Base-by-base conservation (phyloP, 192 early-diverging fungal genomes). In the Podila clonocystis region DNA sequence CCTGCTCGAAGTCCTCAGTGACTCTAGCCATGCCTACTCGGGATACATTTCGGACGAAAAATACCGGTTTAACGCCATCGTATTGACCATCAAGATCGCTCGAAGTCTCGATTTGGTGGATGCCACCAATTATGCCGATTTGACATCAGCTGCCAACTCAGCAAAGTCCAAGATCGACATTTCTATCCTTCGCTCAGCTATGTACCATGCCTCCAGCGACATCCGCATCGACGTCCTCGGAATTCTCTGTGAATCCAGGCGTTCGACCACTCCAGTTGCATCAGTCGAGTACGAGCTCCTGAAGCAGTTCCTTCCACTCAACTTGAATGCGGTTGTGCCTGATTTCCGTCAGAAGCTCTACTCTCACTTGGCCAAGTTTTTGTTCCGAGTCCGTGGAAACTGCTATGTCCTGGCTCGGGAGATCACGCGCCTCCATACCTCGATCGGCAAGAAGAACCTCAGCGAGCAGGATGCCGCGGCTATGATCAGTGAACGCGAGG, bases 291-390 rank as follows among this genome's bases (percentile, higher is more conserved):
- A 92, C n/a, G 72, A 84, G 0, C 77, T 94, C 62, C 58, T 97
- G 30, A 89, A 91, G 65, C 67, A 82, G 29, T 93, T 94, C 52
- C 77, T 97, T 29, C 84, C 86, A 0, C 88, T 91, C 19, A 95
- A 94, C 67, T 65, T 91, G 58, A 93, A 91, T 49, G 89, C 87
- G 19, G 91, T 92, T 26, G 90, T 90, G 26, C 92, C 94, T 0
- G 95, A 96, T 48, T 96, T 95, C 82, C 89, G 96, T 13, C 94
- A 96, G 82, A 90, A 90, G 65, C 82, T 95, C 52, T 86, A 84
- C 41, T 86, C 87, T 15, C 83, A 90, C 55, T 63, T 92, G 33
- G 88, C 87, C 9, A 85, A 89, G 55, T 75, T 95, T 31, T 85
- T 93, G 33, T 78, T 85, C 15, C 86, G 91, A n/a, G 82, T 95